Conservation (phyloP, 73 alveolate species). For the Tetrahymena malaccensis region DNA sequence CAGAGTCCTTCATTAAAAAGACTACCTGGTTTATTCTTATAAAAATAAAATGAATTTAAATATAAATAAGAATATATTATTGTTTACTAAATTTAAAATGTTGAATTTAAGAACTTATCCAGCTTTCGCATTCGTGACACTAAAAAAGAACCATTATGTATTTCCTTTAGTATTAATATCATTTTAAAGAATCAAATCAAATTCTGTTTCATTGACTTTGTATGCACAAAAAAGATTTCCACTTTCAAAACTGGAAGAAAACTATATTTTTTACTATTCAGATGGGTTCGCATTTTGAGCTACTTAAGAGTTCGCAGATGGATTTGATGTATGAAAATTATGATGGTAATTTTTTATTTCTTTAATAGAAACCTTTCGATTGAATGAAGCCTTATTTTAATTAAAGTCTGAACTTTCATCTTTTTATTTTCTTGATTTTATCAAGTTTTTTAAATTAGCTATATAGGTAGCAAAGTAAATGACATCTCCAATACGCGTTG, state of each 20-base stretch:
- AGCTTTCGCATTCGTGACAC: slow-evolving; percentile 38
- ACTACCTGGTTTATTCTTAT: slow-evolving; percentile 14
- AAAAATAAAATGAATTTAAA: background rate
- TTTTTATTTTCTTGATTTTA: background rate
- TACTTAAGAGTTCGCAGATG: background rate
- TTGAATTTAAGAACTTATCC: slow-evolving; percentile 23
- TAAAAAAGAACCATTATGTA: slow-evolving; percentile 49
- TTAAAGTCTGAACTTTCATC: background rate
- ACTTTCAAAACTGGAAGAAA: slow-evolving; percentile 45
- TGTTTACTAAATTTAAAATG: slow-evolving; percentile 6
- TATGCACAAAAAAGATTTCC: slow-evolving; percentile 57
- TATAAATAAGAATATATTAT: background rate
- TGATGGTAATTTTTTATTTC: background rate
- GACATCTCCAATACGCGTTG: background rate
- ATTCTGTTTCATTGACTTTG: slow-evolving; percentile 25
- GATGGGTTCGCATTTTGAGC: background rate
- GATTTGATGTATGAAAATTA: background rate
- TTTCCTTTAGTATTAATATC: slow-evolving; percentile 60
- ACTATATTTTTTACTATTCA: background rate
- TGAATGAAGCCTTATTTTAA: background rate
- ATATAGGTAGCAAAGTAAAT: background rate
- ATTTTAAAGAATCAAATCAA: slow-evolving; percentile 46
- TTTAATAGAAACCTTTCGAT: background rate
- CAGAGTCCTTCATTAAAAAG: slow-evolving; percentile 32
- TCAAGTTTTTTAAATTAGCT: background rate